Evolutionary conservation across 768 basidiomycete genomes (phyloP).

Genomic region (Tephrocybe sp.): DNA sequence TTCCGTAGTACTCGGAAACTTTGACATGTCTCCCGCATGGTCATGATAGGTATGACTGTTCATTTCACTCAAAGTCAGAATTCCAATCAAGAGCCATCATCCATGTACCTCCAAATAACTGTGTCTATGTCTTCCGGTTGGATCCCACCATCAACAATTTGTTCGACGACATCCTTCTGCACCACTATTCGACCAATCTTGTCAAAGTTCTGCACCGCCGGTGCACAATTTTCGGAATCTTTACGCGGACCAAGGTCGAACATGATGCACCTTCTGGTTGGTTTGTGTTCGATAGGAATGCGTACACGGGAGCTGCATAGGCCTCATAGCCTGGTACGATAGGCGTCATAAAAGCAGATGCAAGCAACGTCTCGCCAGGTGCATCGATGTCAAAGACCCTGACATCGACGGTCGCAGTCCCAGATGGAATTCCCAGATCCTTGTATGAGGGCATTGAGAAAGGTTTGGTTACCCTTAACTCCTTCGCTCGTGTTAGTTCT

Average conservation of each 20-base stretch:
- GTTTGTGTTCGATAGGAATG: conserved; percentile 5
- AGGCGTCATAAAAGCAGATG: neutral
- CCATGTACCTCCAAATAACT: conserved; percentile 1
- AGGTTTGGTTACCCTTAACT: too few species aligned
- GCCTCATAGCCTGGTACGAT: conserved; percentile 3
- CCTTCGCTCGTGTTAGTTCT: too few species aligned
- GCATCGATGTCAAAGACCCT: neutral
- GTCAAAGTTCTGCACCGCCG: neutral
- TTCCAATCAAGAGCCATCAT: neutral
- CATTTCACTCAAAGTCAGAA: neutral
- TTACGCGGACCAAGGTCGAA: conserved; percentile 6
- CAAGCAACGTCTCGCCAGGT: neutral
- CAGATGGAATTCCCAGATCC: neutral
- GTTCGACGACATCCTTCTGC: conserved; percentile 1
- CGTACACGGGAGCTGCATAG: neutral
- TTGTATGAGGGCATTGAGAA: neutral
- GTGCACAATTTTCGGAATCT: neutral
- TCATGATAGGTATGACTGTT: conserved; percentile 1
- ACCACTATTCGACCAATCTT: neutral
- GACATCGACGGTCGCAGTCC: neutral
- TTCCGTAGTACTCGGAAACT: conserved; percentile 1
- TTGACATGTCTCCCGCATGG: conserved; percentile 5
- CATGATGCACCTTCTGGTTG: conserved; percentile 1
- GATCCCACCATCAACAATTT: neutral
- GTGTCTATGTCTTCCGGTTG: neutral